Conservation (phyloP, 495 filamentous ascomycete genomes). For the Aspergillus diversus region DNA sequence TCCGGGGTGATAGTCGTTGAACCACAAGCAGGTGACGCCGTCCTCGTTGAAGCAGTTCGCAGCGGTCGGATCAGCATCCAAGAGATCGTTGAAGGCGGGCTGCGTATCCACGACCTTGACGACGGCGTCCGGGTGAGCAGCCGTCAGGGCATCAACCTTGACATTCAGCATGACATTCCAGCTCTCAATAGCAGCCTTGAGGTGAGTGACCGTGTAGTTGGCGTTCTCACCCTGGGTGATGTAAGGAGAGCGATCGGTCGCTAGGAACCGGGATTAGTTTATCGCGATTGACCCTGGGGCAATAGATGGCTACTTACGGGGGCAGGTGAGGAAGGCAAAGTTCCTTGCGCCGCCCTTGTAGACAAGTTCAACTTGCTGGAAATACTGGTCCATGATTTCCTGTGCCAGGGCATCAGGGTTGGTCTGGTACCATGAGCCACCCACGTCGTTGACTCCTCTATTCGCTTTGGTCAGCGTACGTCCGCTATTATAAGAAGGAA, state of each 20-base stretch:
- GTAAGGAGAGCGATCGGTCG: slow-evolving; percentile 14
- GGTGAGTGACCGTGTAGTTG: slow-evolving; percentile 10
- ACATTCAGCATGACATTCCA: slow-evolving; percentile 9
- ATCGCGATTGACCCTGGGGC: too few species aligned
- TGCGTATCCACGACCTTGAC: slow-evolving; percentile 18
- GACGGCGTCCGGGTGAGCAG: slow-evolving; percentile 4
- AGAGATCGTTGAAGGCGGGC: slow-evolving; percentile 13
- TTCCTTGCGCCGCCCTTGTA: slow-evolving; percentile 13
- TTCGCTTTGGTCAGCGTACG: neutral
- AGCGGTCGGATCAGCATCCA: slow-evolving; percentile 10
- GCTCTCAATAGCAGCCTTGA: slow-evolving; percentile 7
- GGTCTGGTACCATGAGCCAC: slow-evolving; percentile 14
- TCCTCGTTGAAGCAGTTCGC: slow-evolving; percentile 17
- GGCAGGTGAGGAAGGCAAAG: slow-evolving; percentile 14
- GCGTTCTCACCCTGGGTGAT: slow-evolving; percentile 10
- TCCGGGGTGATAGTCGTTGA: slow-evolving; percentile 20
- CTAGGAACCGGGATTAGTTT: neutral
- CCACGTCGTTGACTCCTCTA: slow-evolving; percentile 20
- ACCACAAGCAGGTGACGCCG: slow-evolving; percentile 20
- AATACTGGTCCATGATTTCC: slow-evolving; percentile 17
- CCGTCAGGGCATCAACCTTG: slow-evolving; percentile 1
- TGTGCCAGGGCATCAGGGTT: slow-evolving; percentile 4
- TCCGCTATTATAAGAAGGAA: neutral
- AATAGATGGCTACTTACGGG: slow-evolving; percentile 3
- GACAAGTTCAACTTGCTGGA: slow-evolving; percentile 17